Percentiles rank a stretch among this genome's conserved stretches.
Evolutionary conservation across 169 alveolate genomes (phyloP).

Genomic region (Babesia microti): DNA sequence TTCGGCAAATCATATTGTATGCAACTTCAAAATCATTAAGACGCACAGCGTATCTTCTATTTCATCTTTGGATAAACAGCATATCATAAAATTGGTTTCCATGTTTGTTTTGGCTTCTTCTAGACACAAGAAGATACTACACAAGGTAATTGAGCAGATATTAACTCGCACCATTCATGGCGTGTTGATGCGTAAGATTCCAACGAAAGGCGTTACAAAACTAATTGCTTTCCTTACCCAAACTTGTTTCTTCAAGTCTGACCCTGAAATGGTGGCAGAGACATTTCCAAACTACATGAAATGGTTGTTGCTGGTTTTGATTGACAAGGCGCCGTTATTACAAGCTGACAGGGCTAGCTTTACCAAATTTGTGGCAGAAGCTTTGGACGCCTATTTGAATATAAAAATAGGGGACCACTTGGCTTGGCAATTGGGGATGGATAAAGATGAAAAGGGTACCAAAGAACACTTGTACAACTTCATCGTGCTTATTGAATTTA

Average conservation of each 20-base stretch:
- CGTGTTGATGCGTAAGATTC: slow-evolving; percentile 35
- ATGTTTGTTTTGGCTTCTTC: slow-evolving; percentile 51
- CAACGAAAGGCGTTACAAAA: slow-evolving; percentile 33
- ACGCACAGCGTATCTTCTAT: slow-evolving; percentile 22
- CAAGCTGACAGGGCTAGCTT: too few relatives aligned
- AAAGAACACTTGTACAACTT: too few relatives aligned
- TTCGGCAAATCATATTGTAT: slow-evolving; percentile 16
- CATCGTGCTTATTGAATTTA: too few relatives aligned
- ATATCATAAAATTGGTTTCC: slow-evolving; percentile 31
- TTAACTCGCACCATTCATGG: slow-evolving; percentile 43
- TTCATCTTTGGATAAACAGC: slow-evolving; percentile 44
- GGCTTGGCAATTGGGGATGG: too few relatives aligned
- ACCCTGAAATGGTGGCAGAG: slow-evolving; percentile 26
- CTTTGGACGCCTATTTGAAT: too few relatives aligned
- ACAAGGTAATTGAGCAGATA: slow-evolving; percentile 50
- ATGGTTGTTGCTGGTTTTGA: slow-evolving; percentile 46
- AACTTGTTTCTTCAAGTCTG: slow-evolving; percentile 46
- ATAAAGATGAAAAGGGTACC: too few relatives aligned
- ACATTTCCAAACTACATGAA: slow-evolving; percentile 47
- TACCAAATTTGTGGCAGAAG: too few relatives aligned
- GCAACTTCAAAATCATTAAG: slow-evolving; percentile 41
- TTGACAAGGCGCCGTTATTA: too few relatives aligned
- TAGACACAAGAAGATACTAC: slow-evolving; percentile 37
- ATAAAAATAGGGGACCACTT: too few relatives aligned
- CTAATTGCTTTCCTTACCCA: slow-evolving; percentile 42